Conservation (phyloP, 495 filamentous ascomycete genomes). For the Daldinia grandis region DNA sequence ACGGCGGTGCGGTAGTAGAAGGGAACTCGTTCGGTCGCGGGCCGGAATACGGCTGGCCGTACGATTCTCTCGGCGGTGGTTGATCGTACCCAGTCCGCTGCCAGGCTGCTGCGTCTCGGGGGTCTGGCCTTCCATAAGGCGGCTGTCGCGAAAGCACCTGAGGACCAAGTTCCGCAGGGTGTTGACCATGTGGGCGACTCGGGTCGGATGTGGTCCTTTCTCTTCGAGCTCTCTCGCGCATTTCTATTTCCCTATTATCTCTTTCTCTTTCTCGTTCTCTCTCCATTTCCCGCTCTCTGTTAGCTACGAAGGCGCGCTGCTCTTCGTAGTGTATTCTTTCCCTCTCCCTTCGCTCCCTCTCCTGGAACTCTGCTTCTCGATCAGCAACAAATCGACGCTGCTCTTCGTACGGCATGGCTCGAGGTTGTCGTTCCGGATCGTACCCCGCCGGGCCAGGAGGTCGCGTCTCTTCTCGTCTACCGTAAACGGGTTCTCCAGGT, state of each 20-base stretch:
- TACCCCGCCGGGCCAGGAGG: constrained; percentile 48
- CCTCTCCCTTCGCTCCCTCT: constrained; percentile 41
- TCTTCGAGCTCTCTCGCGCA: constrained; percentile 42
- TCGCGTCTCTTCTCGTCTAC: constrained; percentile 53
- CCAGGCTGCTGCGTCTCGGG: constrained; percentile 56
- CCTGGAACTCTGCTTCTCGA: constrained; percentile 36
- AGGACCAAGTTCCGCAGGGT: constrained; percentile 37
- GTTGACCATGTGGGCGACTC: constrained; percentile 36
- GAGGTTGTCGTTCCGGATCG: constrained; percentile 56
- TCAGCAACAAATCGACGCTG: constrained; percentile 40
- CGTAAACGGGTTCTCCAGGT: constrained; percentile 51
- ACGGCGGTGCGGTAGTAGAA: constrained; percentile 49
- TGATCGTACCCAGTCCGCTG: constrained; percentile 53
- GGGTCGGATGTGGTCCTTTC: constrained; percentile 47
- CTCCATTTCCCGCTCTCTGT: constrained; percentile 47
- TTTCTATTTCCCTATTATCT: constrained; percentile 46
- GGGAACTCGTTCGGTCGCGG: constrained; percentile 57
- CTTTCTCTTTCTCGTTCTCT: constrained; percentile 50
- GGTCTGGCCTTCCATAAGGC: constrained; percentile 54
- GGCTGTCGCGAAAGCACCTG: constrained; percentile 41
- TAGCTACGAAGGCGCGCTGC: constrained; percentile 42
- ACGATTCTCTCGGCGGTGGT: constrained; percentile 48
- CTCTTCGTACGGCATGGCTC: constrained; percentile 46
- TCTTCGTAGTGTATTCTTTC: constrained; percentile 50
- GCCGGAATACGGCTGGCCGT: constrained; percentile 50